A percentile compares a stretch with the other conserved stretches of the same genome.
Conservation (phyloP, 139 green algal species). For the Closterium sp. region DNA sequence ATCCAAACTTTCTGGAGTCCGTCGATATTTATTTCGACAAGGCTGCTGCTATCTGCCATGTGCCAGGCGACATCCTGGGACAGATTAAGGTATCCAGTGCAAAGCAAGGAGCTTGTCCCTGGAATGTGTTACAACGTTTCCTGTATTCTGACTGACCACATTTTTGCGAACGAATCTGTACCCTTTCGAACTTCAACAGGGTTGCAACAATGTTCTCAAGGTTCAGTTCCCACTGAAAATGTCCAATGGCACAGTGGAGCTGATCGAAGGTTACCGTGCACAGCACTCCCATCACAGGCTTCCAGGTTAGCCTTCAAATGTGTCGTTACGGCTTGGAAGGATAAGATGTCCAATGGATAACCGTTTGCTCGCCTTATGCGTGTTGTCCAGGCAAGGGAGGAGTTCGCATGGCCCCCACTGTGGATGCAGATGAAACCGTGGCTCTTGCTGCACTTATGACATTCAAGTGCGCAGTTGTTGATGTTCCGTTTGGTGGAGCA, state of each 20-base stretch:
- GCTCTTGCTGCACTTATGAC: constrained; percentile 82
- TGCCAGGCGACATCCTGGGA: constrained; percentile 35
- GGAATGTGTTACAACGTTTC: neutral
- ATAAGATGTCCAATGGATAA: neutral
- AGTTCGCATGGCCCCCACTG: constrained; percentile 40
- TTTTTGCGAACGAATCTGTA: neutral
- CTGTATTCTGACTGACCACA: no score
- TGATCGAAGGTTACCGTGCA: constrained; percentile 44
- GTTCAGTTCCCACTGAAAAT: constrained; percentile 48
- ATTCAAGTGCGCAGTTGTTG: constrained; percentile 94
- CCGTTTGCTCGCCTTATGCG: neutral
- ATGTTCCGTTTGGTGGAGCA: constrained; percentile 94
- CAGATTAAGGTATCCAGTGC: constrained; percentile 44
- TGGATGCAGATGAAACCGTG: constrained; percentile 53
- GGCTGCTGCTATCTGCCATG: constrained; percentile 38
- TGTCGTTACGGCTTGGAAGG: neutral
- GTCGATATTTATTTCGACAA: constrained; percentile 50
- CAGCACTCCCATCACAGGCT: constrained; percentile 46
- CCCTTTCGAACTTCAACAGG: constrained; percentile 11
- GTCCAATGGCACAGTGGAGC: constrained; percentile 36
- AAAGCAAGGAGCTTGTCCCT: neutral
- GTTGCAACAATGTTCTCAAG: constrained; percentile 49
- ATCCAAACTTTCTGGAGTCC: constrained; percentile 48
- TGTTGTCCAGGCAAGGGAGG: constrained; percentile 41
- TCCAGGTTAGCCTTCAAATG: neutral